These are phyloP conservation scores for Tulasnella sp. DNA, from an alignment of 768 basidiomycete genomes.

Conservation along the genomic window DNA sequence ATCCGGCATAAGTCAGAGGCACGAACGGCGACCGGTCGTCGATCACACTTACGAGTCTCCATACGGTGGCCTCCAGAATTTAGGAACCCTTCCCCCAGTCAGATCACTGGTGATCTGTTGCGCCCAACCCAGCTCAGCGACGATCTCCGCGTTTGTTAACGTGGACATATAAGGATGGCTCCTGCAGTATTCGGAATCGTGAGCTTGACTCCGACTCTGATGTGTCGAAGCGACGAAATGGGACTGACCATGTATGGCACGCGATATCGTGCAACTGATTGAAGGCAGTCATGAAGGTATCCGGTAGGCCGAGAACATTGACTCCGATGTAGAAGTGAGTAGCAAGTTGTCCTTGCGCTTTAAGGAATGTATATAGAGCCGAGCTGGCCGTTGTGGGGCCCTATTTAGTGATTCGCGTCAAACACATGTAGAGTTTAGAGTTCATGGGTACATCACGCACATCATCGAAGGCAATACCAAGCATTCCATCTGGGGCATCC, in stretches of 20 bases:
- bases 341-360: slow-evolving; percentile 50
- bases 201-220: too few relatives aligned
- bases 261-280: slow-evolving; percentile 28
- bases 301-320: slow-evolving; percentile 53
- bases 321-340: slow-evolving; percentile 88
- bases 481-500: slow-evolving; percentile 61
- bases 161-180: slow-evolving; percentile 77
- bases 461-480: slow-evolving; percentile 29
- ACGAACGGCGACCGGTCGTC: background rate
- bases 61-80: background rate
- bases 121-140: slow-evolving; percentile 77
- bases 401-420: slow-evolving; percentile 8
- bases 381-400: slow-evolving; percentile 46
- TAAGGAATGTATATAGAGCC: slow-evolving; percentile 54
- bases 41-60: slow-evolving; percentile 61
- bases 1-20: slow-evolving; percentile 20
- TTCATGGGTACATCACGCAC: background rate
- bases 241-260: slow-evolving; percentile 28
- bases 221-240: background rate
- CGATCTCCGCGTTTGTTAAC: slow-evolving; percentile 33
- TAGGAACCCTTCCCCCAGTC: background rate
- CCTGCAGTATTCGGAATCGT: slow-evolving; percentile 30
- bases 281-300: slow-evolving; percentile 46
- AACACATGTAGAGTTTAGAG: background rate
- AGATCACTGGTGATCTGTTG: slow-evolving; percentile 48